Conservation (phyloP, 768 basidiomycete genomes). For the Tulasnella sp. region DNA sequence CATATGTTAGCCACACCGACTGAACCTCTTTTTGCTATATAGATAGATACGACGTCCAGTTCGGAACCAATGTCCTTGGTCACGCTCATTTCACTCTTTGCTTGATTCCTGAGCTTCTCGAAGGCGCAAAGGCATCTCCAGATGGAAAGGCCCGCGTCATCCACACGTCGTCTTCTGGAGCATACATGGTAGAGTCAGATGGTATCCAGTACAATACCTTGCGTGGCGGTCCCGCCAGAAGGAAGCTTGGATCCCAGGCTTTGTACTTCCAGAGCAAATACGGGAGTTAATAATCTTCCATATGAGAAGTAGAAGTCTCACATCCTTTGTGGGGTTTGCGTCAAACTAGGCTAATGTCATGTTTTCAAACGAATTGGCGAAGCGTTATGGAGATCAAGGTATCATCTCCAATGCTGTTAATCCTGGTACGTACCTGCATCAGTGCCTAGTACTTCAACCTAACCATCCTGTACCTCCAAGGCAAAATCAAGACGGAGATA, state of each 20-base stretch:
- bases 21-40: not conserved
- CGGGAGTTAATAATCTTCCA: not conserved
- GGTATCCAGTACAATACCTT: constrained; percentile 30
- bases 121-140: constrained; percentile 5
- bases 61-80: constrained; percentile 12
- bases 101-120: constrained; percentile 10
- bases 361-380: constrained; percentile 1
- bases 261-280: constrained; percentile 29
- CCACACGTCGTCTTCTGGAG: constrained; percentile 8
- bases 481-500: constrained; percentile 3
- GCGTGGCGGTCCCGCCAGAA: constrained; percentile 23
- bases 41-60: constrained; percentile 15
- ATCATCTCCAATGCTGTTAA: constrained; percentile 4
- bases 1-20: no score
- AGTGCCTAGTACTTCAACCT: no score
- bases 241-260: not conserved
- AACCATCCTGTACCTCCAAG: no score
- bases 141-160: constrained; percentile 15
- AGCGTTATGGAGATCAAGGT: not conserved
- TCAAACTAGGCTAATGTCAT: not conserved
- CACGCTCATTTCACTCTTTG: constrained; percentile 13
- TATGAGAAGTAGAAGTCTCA: no score
- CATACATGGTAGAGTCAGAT: not conserved
- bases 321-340: not conserved
- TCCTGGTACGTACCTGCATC: no score